Conservation (phyloP, 768 basidiomycete genomes). For the Boletus vinaceobasis region DNA sequence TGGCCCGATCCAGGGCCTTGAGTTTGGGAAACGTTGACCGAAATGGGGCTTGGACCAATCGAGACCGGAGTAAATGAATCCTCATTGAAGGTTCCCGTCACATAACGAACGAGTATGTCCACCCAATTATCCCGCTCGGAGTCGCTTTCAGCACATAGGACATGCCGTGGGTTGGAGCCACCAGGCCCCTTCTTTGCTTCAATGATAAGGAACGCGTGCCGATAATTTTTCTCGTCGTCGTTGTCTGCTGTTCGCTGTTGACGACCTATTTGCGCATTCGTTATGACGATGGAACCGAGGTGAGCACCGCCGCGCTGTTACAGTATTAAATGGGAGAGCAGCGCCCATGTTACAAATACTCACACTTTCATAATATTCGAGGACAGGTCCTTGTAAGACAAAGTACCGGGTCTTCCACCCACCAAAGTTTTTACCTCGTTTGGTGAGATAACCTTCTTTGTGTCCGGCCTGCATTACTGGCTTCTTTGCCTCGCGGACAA, state of each 20-base stretch:
- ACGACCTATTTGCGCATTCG: conserved; percentile 94
- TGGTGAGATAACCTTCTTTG: conserved; percentile 95
- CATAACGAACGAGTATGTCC: conserved; percentile 85
- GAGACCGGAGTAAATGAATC: conserved; percentile 49
- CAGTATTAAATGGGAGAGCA: conserved; percentile 11
- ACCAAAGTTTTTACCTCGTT: conserved; percentile 96
- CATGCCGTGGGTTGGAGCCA: conserved; percentile 75
- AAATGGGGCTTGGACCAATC: conserved; percentile 31
- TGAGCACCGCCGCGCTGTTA: conserved; percentile 83
- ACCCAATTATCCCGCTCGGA: conserved; percentile 93
- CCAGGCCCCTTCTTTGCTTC: conserved; percentile 76
- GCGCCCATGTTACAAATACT: conserved; percentile 35
- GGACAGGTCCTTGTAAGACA: conserved; percentile 82
- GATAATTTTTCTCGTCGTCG: conserved; percentile 89
- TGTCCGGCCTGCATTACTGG: conserved; percentile 78
- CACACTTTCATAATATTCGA: conserved; percentile 96
- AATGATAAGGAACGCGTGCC: conserved; percentile 96
- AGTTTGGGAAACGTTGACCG: conserved; percentile 22
- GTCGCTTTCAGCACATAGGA: conserved; percentile 96
- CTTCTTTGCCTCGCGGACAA: conserved; percentile 71
- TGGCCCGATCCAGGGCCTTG: conserved; percentile 34
- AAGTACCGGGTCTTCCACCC: conserved; percentile 98
- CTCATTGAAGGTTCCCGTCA: conserved; percentile 76
- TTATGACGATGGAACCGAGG: conserved; percentile 84
- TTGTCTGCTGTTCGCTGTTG: conserved; percentile 67